Evolutionary conservation across 2,329 filamentous ascomycete genomes (phyloP).

Genomic region (Furcasterigmium sp.): DNA sequence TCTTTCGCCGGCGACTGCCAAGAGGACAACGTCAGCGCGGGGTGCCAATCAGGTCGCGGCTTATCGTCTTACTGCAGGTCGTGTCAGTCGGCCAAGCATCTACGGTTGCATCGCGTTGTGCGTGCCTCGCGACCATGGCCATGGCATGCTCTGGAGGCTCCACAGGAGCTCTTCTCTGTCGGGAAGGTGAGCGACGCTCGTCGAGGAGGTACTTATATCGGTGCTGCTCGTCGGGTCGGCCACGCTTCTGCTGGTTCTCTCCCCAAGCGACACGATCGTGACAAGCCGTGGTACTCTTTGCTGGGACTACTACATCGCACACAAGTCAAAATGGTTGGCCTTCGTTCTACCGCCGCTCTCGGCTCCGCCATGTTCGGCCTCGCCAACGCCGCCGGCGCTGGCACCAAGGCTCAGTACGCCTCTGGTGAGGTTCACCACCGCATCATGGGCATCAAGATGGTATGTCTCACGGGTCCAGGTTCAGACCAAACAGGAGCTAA

Average conservation of each 20-base stretch:
- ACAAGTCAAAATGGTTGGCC: slow-evolving; percentile 14
- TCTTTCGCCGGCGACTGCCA: no score
- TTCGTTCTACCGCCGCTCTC: slow-evolving; percentile 10
- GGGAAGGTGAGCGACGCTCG: no score
- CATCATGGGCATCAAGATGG: slow-evolving; percentile 19
- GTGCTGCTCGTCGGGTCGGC: background rate
- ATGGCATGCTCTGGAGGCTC: no score
- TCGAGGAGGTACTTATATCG: background rate
- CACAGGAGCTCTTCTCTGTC: no score
- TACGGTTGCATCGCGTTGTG: no score
- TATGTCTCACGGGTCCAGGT: background rate
- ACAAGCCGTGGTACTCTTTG: slow-evolving; percentile 1
- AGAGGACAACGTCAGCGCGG: background rate
- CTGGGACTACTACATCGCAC: background rate
- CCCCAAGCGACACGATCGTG: background rate
- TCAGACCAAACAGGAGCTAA: background rate
- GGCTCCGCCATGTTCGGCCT: slow-evolving; percentile 15
- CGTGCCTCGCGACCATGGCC: no score
- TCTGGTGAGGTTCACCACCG: slow-evolving; percentile 14
- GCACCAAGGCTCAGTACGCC: slow-evolving; percentile 15
- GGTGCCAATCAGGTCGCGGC: background rate
- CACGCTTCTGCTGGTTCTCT: background rate
- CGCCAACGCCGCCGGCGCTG: slow-evolving; percentile 15
- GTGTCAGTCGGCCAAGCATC: background rate
- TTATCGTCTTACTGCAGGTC: background rate